Evolutionary conservation across 2,329 filamentous ascomycete species (phyloP).

Genomic region (Ascochyta clinopodiicola): DNA sequence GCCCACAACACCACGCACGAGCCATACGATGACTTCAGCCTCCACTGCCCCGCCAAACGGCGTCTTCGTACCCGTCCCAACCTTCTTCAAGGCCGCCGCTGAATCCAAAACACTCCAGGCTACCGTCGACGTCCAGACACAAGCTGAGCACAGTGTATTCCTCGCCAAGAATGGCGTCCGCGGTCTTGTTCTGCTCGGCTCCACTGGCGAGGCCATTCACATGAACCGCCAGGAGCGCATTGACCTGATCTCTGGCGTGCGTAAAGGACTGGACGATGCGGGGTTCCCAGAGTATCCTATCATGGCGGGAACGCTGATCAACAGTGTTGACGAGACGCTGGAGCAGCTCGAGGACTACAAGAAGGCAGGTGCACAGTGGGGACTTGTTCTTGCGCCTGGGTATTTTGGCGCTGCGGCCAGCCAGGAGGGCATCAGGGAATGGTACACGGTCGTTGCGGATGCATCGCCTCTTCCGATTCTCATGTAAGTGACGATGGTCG

Average conservation of each 20-base stretch:
- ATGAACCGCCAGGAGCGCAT: conserved; percentile 64
- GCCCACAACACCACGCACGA: conserved; percentile 3
- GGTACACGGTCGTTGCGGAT: conserved; percentile 68
- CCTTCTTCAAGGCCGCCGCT: conserved; percentile 65
- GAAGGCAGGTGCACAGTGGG: conserved; percentile 66
- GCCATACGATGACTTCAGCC: conserved; percentile 12
- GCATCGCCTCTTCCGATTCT: conserved; percentile 65
- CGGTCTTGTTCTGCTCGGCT: conserved; percentile 68
- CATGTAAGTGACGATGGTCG: conserved; percentile 54
- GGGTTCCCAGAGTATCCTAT: conserved; percentile 66
- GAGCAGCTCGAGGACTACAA: conserved; percentile 63
- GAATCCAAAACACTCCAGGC: conserved; percentile 56
- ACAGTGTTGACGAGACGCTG: conserved; percentile 67
- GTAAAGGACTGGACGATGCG: conserved; percentile 61
- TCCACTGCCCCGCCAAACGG: conserved; percentile 35
- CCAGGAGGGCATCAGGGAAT: conserved; percentile 66
- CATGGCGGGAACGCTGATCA: conserved; percentile 67
- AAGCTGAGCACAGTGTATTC: conserved; percentile 65
- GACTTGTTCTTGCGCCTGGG: conserved; percentile 67
- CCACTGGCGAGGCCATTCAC: conserved; percentile 70
- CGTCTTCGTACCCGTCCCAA: conserved; percentile 59
- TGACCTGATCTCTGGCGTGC: conserved; percentile 61
- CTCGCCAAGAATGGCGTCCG: conserved; percentile 66
- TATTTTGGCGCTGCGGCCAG: conserved; percentile 67
- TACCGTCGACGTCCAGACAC: conserved; percentile 64